Percentiles rank a stretch among this genome's conserved stretches.
Evolutionary conservation across 2,329 filamentous ascomycete genomes (phyloP).

Genomic region (Eutypella sp.): DNA sequence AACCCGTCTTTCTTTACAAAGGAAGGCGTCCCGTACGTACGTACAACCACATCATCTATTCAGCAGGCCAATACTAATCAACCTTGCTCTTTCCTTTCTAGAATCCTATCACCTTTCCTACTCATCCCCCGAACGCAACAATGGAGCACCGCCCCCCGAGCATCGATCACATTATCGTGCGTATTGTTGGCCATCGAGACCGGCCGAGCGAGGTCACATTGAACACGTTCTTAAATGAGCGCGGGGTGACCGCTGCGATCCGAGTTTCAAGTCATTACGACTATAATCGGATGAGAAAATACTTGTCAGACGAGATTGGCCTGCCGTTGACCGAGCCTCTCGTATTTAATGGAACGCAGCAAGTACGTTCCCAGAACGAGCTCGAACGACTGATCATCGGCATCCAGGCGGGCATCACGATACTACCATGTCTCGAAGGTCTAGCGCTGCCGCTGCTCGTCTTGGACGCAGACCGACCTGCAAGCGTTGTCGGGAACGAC

Average conservation of each 20-base stretch:
- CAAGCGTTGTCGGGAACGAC: background rate
- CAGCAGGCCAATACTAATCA: too few species aligned
- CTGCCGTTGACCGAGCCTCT: background rate
- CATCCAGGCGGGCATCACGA: background rate
- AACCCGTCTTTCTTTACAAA: too few species aligned
- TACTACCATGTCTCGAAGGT: background rate
- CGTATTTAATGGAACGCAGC: background rate
- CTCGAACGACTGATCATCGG: background rate
- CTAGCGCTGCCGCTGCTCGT: background rate
- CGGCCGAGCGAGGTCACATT: background rate
- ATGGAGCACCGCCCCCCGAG: background rate
- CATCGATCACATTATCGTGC: background rate
- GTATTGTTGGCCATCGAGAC: background rate
- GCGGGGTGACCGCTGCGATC: background rate
- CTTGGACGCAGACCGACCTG: background rate
- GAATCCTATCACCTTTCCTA: too few species aligned
- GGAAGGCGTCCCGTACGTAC: too few species aligned
- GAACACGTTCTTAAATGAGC: background rate
- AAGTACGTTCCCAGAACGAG: background rate
- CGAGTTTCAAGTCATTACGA: slow-evolving; percentile 2
- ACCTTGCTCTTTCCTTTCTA: too few species aligned
- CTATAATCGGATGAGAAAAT: background rate
- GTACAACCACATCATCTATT: too few species aligned
- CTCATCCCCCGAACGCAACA: background rate
- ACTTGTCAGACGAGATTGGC: background rate